These are phyloP conservation scores for Aspergillus udagawae DNA, from an alignment of 2,329 filamentous ascomycete species.

Conservation along the genomic window DNA sequence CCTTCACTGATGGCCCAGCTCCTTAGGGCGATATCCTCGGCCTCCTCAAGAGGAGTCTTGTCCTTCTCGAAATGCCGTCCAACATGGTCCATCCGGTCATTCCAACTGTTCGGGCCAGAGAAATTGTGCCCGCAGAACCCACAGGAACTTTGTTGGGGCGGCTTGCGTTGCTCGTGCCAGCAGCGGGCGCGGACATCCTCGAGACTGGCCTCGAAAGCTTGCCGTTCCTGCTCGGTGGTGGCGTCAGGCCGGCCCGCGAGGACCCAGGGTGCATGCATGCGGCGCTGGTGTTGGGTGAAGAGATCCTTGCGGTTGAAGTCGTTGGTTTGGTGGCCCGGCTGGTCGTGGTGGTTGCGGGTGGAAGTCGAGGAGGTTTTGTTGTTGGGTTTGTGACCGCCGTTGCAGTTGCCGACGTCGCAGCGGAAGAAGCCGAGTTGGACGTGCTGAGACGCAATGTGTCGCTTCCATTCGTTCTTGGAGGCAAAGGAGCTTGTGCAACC, in stretches of 20 bases:
- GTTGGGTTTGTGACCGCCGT: slow-evolving; percentile 14
- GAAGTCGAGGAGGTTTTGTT: neutral
- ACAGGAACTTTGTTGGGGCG: slow-evolving; percentile 61
- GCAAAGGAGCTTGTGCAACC: slow-evolving; percentile 70
- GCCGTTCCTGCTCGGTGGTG: slow-evolving; percentile 28
- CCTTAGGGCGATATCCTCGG: slow-evolving; percentile 39
- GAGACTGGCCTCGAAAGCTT: slow-evolving; percentile 50
- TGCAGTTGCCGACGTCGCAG: slow-evolving; percentile 63
- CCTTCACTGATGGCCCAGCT: slow-evolving; percentile 39
- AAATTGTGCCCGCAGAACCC: slow-evolving; percentile 59
- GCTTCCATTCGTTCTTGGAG: slow-evolving; percentile 93
- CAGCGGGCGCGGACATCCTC: slow-evolving; percentile 57
- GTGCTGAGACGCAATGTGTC: slow-evolving; percentile 78
- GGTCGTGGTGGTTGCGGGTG: slow-evolving; percentile 12
- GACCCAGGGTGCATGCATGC: slow-evolving; percentile 69
- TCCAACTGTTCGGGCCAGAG: slow-evolving; percentile 64
- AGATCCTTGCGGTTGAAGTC: slow-evolving; percentile 91
- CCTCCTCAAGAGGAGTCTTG: slow-evolving; percentile 25
- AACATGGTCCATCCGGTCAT: slow-evolving; percentile 82
- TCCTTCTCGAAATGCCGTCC: slow-evolving; percentile 72
- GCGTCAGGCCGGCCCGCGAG: slow-evolving; percentile 40
- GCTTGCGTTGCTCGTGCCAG: slow-evolving; percentile 54
- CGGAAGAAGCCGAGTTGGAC: slow-evolving; percentile 70
- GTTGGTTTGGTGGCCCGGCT: slow-evolving; percentile 43
- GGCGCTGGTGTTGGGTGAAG: slow-evolving; percentile 80